Percentiles rank a stretch among this genome's conserved stretches.
phyloP scores from a whole-genome alignment of 257 asterid genomes.

The Fraxinus cuspidata region DNA sequence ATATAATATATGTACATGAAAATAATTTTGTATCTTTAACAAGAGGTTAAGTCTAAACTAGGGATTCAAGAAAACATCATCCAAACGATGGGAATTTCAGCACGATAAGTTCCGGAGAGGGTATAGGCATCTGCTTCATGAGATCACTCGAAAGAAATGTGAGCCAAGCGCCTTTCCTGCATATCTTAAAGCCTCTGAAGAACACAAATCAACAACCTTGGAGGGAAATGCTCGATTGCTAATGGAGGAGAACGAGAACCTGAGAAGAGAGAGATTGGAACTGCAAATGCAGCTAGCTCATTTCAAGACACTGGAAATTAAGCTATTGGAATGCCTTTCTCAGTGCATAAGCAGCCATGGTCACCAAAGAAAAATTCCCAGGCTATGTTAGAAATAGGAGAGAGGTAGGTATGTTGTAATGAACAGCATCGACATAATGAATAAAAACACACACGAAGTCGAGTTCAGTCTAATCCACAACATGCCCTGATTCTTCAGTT shows the following conservation, averaged over 20 bases:
- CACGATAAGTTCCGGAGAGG: conserved; percentile 63
- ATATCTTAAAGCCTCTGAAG: conserved; percentile 43
- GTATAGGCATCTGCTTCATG: conserved; percentile 40
- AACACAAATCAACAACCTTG: background rate
- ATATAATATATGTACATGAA: too few species aligned
- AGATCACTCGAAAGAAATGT: conserved; percentile 54
- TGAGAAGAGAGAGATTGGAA: conserved; percentile 44
- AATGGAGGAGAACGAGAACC: conserved; percentile 53
- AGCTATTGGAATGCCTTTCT: conserved; percentile 33
- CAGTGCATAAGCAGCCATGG: conserved; percentile 12
- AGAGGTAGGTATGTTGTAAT: background rate
- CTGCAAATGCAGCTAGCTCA: conserved; percentile 56
- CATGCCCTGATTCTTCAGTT: background rate
- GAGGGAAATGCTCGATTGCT: background rate
- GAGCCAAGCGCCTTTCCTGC: conserved; percentile 56
- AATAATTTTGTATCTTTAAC: too few species aligned
- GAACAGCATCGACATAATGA: background rate
- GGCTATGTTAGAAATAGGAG: conserved; percentile 12
- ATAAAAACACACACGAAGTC: background rate
- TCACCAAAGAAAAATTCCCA: conserved; percentile 27
- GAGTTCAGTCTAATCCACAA: background rate
- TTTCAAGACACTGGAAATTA: conserved; percentile 45
- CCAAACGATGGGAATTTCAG: conserved; percentile 63
- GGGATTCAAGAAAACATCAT: conserved; percentile 64
- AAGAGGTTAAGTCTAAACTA: background rate